These are phyloP conservation scores for Rhododendron griersonianum DNA, from an alignment of 148 eudicot genomes.

Conservation along the genomic window DNA sequence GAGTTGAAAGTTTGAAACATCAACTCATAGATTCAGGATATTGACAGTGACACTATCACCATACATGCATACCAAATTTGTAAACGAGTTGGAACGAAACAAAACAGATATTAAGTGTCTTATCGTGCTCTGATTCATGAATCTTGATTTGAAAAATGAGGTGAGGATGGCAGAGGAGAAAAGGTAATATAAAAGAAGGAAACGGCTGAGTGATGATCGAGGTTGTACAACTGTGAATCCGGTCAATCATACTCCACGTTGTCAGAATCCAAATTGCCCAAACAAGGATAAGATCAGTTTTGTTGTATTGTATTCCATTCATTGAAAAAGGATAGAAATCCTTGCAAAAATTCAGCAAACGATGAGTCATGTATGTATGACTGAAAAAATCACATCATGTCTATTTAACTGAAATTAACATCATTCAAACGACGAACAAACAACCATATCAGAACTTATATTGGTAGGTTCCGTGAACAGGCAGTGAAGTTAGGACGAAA, in stretches of 20 bases:
- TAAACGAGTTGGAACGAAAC: not conserved
- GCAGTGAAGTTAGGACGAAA: not conserved
- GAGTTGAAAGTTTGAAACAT: not conserved
- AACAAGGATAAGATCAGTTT: not conserved
- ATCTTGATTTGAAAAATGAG: not conserved
- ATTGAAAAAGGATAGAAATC: not conserved
- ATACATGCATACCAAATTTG: not conserved
- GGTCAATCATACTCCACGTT: not conserved
- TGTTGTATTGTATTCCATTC: not conserved
- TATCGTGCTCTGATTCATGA: not conserved
- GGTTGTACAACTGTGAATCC: not conserved
- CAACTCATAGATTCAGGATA: not conserved
- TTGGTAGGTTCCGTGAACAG: not conserved
- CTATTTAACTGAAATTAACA: not conserved
- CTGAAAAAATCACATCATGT: not conserved
- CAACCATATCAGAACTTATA: not conserved
- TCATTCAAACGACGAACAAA: not conserved
- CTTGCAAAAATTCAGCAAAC: not conserved
- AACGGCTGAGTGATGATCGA: not conserved
- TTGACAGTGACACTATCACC: not conserved
- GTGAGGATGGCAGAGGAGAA: not conserved
- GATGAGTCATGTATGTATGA: not conserved
- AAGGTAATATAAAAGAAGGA: not conserved
- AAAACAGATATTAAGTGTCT: not conserved
- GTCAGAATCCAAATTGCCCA: not conserved